Base-by-base conservation (phyloP, 345 rosid species). In the Camelina neglecta region DNA sequence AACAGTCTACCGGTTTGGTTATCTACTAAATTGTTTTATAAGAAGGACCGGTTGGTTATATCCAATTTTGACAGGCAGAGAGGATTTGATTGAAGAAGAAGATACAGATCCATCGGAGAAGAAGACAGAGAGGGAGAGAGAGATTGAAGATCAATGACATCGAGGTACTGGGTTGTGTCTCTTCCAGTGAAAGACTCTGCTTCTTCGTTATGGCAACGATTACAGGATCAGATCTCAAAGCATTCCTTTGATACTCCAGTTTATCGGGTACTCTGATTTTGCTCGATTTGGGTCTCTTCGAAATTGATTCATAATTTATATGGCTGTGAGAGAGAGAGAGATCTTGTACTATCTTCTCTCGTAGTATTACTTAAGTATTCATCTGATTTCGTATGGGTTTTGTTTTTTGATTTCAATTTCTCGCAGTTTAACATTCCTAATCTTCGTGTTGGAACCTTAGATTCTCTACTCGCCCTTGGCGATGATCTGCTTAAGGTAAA, bases 371-470 rank as follows among this genome's bases (percentile, higher is more conserved):
- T 61, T 68, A 0, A 6, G 35, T 4, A 51, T 60, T 1, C 3
- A 51, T 44, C 35, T 69, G 5, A 63, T 55, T 29, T 18, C 18
- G 18, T 18, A 18, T 60, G 11, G 6, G 6, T 36, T 60, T 29
- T 5, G 18, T 18, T 29, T 29, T 29, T 60, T 59, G 8, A 42
- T 79, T 45, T 55, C 31, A 5, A 44, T 54, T 71, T 79, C 74
- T 79, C 75, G 77, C 86, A 96, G 98, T 96, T 96, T 66, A 93
- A 88, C 80, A 89, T 91, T 29, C 95, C 99, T 47, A 96, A 86
- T 87, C 99, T 96, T 73, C 97, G 97, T 12, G 99, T 93, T 11
- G 98, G 99, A 71, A 96, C 99, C 69, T 85, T 96, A 29, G 99
- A 96, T 81, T 93, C 98, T 59, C 97, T 96, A 69, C 97, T 96